phyloP scores from a whole-genome alignment of 805 yeast genomes.

The Nakazawaea ernobii region DNA sequence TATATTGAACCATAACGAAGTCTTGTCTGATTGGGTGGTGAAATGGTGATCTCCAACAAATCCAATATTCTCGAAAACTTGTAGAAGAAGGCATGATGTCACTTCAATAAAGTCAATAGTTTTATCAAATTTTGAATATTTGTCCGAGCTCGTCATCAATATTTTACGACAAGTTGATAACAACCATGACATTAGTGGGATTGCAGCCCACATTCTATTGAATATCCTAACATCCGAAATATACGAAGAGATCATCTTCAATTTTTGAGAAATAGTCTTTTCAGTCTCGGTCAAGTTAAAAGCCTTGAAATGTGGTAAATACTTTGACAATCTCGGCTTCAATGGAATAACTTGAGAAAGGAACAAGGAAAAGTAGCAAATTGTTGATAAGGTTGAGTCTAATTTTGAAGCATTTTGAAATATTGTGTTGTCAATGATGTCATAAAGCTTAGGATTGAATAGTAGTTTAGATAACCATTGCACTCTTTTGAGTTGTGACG shows the following conservation, averaged over 20 bases:
- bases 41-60: slow-evolving; percentile 27
- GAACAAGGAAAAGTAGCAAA: slow-evolving; percentile 26
- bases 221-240: slow-evolving; percentile 30
- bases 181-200: slow-evolving; percentile 21
- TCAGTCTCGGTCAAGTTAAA: background rate
- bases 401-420: slow-evolving; percentile 21
- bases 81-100: slow-evolving; percentile 22
- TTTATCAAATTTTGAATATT: slow-evolving; percentile 15
- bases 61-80: slow-evolving; percentile 29
- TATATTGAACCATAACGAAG: slow-evolving; percentile 24
- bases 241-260: slow-evolving; percentile 23
- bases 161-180: slow-evolving; percentile 13
- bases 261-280: slow-evolving; percentile 13
- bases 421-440: slow-evolving; percentile 17
- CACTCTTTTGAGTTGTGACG: background rate
- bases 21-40: slow-evolving; percentile 17
- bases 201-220: slow-evolving; percentile 29
- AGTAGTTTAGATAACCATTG: slow-evolving; percentile 14
- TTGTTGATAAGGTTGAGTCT: slow-evolving; percentile 26
- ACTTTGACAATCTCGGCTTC: slow-evolving; percentile 14
- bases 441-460: slow-evolving; percentile 22
- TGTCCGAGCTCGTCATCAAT: background rate
- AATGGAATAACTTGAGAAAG: slow-evolving; percentile 20
- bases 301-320: background rate
- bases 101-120: slow-evolving; percentile 21